Conservation (phyloP, 106 monocot species). For the Allium fistulosum region DNA sequence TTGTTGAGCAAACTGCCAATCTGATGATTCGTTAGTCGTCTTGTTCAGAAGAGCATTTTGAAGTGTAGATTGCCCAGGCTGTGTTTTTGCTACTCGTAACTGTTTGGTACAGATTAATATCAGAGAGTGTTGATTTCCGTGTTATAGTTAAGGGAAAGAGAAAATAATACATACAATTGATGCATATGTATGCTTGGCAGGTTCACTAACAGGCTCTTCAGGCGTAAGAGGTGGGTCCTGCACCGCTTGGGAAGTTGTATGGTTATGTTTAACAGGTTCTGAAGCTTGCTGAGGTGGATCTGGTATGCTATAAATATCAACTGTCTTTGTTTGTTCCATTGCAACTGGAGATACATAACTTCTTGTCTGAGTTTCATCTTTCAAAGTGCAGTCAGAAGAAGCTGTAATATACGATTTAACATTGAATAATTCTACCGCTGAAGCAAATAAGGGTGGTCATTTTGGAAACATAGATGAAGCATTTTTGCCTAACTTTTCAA, state of each 20-base stretch:
- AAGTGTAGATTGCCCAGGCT: slow-evolving; percentile 16
- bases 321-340: slow-evolving; percentile 26
- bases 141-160: not conserved
- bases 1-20: slow-evolving; percentile 33
- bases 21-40: slow-evolving; percentile 19
- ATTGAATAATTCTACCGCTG: too few species aligned
- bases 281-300: slow-evolving; percentile 33
- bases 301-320: slow-evolving; percentile 34
- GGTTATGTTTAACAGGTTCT: slow-evolving; percentile 25
- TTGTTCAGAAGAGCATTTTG: slow-evolving; percentile 23
- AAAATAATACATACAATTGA: slow-evolving; percentile 45
- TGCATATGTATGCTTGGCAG: slow-evolving; percentile 78
- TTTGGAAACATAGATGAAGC: too few species aligned
- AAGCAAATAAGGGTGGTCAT: too few species aligned
- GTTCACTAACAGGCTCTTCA: slow-evolving; percentile 38
- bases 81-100: slow-evolving; percentile 46
- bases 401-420: not conserved
- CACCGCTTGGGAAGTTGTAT: slow-evolving; percentile 32
- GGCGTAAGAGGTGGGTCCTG: slow-evolving; percentile 16
- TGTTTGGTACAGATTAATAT: slow-evolving; percentile 15
- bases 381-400: slow-evolving; percentile 31
- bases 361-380: slow-evolving; percentile 19
- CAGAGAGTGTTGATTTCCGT: not conserved
- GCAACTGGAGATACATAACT: slow-evolving; percentile 16
- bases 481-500: too few species aligned